A percentile compares a stretch with the other conserved stretches of the same genome.
phyloP scores from a whole-genome alignment of 129 eudicot genomes.

The Flaveria brownii region DNA sequence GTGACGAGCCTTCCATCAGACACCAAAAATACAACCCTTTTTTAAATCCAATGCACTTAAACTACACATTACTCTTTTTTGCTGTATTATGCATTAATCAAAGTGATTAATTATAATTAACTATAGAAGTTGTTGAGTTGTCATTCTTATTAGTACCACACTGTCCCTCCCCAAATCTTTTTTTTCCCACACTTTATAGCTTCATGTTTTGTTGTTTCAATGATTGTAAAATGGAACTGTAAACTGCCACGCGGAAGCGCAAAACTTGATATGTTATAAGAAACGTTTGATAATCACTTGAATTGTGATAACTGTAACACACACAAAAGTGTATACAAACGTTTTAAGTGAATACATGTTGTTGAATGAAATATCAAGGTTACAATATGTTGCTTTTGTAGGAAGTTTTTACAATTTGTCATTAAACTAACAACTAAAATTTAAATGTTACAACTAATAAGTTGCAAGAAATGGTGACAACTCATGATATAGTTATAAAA shows the following conservation, averaged over 20 bases:
- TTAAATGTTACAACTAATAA: not conserved
- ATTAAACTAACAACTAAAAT: not conserved
- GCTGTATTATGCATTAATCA: conserved; percentile 34
- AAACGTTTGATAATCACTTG: too few relatives aligned
- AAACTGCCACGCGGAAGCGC: not conserved
- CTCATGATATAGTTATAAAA: not conserved
- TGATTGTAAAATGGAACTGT: too few relatives aligned
- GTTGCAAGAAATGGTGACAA: not conserved
- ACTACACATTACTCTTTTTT: conserved; percentile 31
- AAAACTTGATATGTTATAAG: too few relatives aligned
- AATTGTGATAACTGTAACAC: too few relatives aligned
- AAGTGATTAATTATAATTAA: conserved; percentile 24
- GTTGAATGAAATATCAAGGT: not conserved
- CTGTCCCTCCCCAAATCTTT: conserved; percentile 5
- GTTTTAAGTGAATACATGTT: too few relatives aligned
- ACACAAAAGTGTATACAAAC: too few relatives aligned
- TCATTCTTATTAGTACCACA: conserved; percentile 23
- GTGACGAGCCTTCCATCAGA: not conserved
- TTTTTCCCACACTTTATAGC: not conserved
- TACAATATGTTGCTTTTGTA: not conserved
- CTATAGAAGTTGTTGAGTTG: conserved; percentile 37
- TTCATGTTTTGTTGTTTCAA: not conserved
- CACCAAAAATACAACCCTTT: conserved; percentile 19
- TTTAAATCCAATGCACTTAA: conserved; percentile 33
- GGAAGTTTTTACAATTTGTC: not conserved